phyloP scores from a whole-genome alignment of 495 filamentous ascomycete species.

The Gamarada debralockiae region DNA sequence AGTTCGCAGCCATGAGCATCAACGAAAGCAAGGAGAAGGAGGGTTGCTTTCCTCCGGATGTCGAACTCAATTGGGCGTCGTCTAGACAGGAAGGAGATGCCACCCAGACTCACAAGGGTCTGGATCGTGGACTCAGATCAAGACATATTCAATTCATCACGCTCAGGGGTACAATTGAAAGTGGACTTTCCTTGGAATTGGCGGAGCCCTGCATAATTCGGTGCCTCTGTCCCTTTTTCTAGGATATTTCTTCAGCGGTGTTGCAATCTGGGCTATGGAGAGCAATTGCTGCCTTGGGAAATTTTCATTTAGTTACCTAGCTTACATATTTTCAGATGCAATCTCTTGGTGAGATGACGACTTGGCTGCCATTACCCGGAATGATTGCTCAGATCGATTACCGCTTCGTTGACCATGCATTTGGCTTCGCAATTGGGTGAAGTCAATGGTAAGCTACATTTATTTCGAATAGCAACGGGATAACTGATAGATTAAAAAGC shows the following conservation, averaged over 20 bases:
- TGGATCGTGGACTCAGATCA: too few relatives aligned
- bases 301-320: too few relatives aligned
- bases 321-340: too few relatives aligned
- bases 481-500: too few relatives aligned
- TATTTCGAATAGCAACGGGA: too few relatives aligned
- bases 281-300: too few relatives aligned
- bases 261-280: constrained; percentile 54
- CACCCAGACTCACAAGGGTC: too few relatives aligned
- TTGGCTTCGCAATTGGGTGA: background rate
- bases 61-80: too few relatives aligned
- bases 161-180: constrained; percentile 43
- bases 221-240: constrained; percentile 38
- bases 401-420: constrained; percentile 41
- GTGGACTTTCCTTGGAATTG: constrained; percentile 67
- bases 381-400: constrained; percentile 67
- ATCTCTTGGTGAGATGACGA: constrained; percentile 62
- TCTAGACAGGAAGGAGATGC: too few relatives aligned
- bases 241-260: constrained; percentile 60
- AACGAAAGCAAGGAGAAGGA: too few relatives aligned
- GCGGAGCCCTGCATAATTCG: constrained; percentile 51
- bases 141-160: background rate
- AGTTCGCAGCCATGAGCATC: too few relatives aligned
- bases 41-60: too few relatives aligned
- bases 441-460: background rate
- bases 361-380: constrained; percentile 67